These are phyloP conservation scores for Plasmodium adleri DNA, from an alignment of 169 alveolate species.

Conservation along the genomic window DNA sequence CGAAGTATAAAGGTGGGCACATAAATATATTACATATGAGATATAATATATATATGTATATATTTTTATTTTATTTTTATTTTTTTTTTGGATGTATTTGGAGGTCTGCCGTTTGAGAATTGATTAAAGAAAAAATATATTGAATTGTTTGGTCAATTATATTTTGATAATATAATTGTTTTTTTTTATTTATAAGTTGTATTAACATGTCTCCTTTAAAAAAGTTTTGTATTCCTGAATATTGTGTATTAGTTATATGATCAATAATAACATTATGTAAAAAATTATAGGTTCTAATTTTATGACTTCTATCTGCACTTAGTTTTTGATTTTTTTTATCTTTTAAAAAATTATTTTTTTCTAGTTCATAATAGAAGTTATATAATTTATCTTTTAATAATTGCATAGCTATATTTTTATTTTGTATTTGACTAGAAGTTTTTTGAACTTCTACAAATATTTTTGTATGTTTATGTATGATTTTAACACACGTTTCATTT, in stretches of 20 bases:
- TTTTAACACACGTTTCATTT: slow-evolving; percentile 94
- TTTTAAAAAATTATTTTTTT: slow-evolving; percentile 15
- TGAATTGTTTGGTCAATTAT: slow-evolving; percentile 26
- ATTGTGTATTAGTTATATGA: slow-evolving; percentile 81
- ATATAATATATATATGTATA: too few species aligned
- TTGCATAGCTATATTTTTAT: slow-evolving; percentile 77
- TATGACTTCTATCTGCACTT: slow-evolving; percentile 91
- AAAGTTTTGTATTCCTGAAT: slow-evolving; percentile 24
- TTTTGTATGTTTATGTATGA: slow-evolving; percentile 94
- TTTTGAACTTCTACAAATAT: slow-evolving; percentile 82
- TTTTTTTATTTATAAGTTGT: slow-evolving; percentile 14
- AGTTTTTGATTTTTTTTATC: slow-evolving; percentile 80
- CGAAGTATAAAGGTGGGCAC: too few species aligned
- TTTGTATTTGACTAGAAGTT: slow-evolving; percentile 78
- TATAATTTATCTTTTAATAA: slow-evolving; percentile 48
- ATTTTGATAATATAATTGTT: slow-evolving; percentile 7
- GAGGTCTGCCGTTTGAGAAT: not conserved
- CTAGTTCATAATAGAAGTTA: slow-evolving; percentile 37
- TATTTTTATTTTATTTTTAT: too few species aligned
- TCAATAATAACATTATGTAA: slow-evolving; percentile 92
- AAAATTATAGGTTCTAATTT: slow-evolving; percentile 93
- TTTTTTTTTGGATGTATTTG: too few species aligned
- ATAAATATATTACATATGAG: too few species aligned
- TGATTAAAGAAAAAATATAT: slow-evolving; percentile 10
- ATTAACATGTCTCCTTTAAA: slow-evolving; percentile 32